Percentiles rank a stretch among this genome's conserved stretches.
Conservation (phyloP, 2,329 filamentous ascomycete species). For the Paramyrothecium roridum region DNA sequence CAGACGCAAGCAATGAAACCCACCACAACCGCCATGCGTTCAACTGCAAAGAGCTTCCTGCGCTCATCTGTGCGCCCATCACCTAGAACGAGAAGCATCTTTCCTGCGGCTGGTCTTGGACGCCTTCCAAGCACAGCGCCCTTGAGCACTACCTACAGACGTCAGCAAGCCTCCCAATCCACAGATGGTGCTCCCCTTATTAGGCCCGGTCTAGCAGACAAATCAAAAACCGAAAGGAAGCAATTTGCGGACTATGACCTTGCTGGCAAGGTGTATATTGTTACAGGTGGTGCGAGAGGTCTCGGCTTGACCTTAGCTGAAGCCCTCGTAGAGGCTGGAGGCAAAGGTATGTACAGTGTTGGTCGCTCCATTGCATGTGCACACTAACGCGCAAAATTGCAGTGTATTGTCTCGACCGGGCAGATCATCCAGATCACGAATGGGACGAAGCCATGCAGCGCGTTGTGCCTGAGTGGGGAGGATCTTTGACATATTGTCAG, state of each 20-base stretch:
- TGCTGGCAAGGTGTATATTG: constrained; percentile 62
- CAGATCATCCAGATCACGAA: constrained; percentile 47
- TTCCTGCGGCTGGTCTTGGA: neutral
- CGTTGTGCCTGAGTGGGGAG: constrained; percentile 62
- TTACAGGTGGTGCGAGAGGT: constrained; percentile 70
- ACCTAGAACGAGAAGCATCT: no score
- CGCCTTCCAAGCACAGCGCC: neutral
- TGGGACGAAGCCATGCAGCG: constrained; percentile 59
- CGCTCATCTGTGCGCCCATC: neutral
- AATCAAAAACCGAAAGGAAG: neutral
- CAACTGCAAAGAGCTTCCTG: neutral
- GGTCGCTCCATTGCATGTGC: neutral
- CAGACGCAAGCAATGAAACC: no score
- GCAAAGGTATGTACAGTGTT: constrained; percentile 43
- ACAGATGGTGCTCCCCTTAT: neutral
- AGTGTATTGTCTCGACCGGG: constrained; percentile 58
- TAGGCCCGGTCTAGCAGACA: neutral
- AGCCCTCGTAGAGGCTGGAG: constrained; percentile 71
- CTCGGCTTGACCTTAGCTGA: constrained; percentile 73
- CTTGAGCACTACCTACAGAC: neutral
- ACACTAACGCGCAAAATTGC: neutral
- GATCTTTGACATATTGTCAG: constrained; percentile 62
- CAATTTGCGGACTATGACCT: constrained; percentile 66
- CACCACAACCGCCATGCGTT: neutral
- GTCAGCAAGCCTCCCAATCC: neutral